Percentiles rank a stretch among this genome's conserved stretches.
Evolutionary conservation across 139 green algal genomes (phyloP).

Genomic region (Coelastrella sp.): DNA sequence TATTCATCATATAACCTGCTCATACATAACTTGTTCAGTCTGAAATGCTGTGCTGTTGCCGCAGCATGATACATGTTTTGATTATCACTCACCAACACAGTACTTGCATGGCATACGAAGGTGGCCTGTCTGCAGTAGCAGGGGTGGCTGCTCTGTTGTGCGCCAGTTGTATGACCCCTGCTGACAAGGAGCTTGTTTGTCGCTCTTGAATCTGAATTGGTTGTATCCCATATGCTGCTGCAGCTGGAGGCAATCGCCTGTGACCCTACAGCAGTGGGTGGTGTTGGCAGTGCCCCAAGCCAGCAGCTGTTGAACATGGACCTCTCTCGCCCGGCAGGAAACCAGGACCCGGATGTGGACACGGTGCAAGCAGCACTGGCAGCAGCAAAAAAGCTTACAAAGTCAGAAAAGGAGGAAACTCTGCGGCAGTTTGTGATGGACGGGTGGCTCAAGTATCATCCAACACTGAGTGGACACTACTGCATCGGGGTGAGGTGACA

Average conservation of each 20-base stretch:
- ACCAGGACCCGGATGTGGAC: background rate
- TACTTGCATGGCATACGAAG: no score
- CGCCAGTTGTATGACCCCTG: no score
- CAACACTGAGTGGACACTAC: background rate
- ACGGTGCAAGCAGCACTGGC: slow-evolving; percentile 20
- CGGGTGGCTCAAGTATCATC: slow-evolving; percentile 35
- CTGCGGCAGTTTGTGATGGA: slow-evolving; percentile 50
- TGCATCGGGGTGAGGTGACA: slow-evolving; percentile 43
- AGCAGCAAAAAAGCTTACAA: slow-evolving; percentile 37
- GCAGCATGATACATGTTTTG: no score
- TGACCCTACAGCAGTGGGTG: background rate
- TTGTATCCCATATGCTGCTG: background rate
- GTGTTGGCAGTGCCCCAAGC: slow-evolving; percentile 4
- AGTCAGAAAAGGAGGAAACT: slow-evolving; percentile 26
- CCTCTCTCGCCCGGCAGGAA: background rate
- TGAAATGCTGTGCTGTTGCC: no score
- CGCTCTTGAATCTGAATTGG: no score
- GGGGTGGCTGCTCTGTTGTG: no score
- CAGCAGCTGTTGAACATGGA: slow-evolving; percentile 52
- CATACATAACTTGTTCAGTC: no score
- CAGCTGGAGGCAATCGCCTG: slow-evolving; percentile 43
- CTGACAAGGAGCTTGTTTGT: no score
- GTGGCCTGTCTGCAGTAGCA: no score
- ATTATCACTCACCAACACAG: no score
- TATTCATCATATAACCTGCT: no score